Evolutionary conservation across 2,329 filamentous ascomycete species (phyloP), one percentile per base, ranked within the genome.

Genomic region (Claviceps maximensis): DNA sequence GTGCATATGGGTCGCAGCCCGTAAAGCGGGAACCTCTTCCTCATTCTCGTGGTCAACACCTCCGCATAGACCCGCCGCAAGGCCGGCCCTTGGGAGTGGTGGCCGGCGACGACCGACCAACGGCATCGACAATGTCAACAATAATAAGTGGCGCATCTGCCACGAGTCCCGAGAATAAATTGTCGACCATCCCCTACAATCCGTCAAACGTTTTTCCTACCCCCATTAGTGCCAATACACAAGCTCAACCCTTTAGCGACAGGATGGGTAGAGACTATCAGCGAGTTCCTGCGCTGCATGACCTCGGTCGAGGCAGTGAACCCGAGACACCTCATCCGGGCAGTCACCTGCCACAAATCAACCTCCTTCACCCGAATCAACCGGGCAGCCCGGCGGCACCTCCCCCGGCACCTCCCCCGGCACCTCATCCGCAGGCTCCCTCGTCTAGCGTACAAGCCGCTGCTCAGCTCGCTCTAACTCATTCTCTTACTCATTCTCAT

Each of bases 21-120:
- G 62, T 66, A 52, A 77, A 81, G 63, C 75, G 80, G 51, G 79
- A 83, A 61, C 71, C 78, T 44, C 62, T 81, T 51, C 75, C 79
- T 50, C 73, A 74, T 50, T 83, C 82, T 65, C 79, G 81, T 53
- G 79, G 80, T 54, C 81, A 80, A 61, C 69, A 73, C 52, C 71
- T 84, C 52, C 76, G 81, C 44, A 81, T 84, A 58, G 79, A 83
- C 64, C 78, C 80, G 47, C 80, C 80, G 41, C 77, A 82, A 61
- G 76, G 76, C 59, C 75, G 76, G 38, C 74, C 76, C 42, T 66
- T 79, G 51, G 67, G 73, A 57, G 71, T 74, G 27, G 10, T 25
- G 23, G 80, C 82, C 49, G 80, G 82, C 50, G 80, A 83, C 58
- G 77, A 82, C 61, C 72, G 78, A 55, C 70, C 72, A 52, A 80